These are phyloP conservation scores for Phytophthora sp. DNA, from an alignment of 352 stramenopile genomes.

Conservation along the genomic window DNA sequence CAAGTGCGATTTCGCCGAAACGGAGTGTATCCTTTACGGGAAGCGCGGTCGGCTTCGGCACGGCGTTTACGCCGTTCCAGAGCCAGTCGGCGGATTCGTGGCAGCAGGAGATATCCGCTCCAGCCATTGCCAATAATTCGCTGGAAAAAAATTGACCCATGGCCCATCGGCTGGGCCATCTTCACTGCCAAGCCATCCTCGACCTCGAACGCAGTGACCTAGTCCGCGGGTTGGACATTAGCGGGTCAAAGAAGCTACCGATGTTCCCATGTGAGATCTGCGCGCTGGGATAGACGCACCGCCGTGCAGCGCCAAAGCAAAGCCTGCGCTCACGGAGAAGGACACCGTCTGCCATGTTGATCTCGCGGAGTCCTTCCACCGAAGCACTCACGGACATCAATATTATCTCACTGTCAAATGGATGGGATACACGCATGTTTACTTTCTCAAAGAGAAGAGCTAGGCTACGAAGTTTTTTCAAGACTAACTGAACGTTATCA, in stretches of 20 bases:
- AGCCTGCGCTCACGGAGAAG: slow-evolving; percentile 5
- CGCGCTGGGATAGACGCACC: not conserved
- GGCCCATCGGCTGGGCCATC: not conserved
- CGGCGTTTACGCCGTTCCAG: not conserved
- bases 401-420: slow-evolving; percentile 7
- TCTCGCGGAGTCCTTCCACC: slow-evolving; percentile 1
- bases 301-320: not conserved
- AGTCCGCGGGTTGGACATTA: not conserved
- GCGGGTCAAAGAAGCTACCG: not conserved
- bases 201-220: not conserved
- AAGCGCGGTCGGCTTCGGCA: not conserved
- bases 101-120: not conserved
- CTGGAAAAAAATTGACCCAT: slow-evolving; percentile 14
- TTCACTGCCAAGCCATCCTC: slow-evolving; percentile 1
- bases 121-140: not conserved
- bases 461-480: not conserved
- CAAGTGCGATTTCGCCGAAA: slow-evolving; percentile 2
- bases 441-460: slow-evolving; percentile 13
- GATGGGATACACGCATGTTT: slow-evolving; percentile 7
- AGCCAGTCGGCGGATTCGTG: not conserved
- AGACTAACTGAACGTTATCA: not conserved
- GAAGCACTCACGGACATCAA: slow-evolving; percentile 5
- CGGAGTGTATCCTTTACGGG: not conserved
- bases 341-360: slow-evolving; percentile 11
- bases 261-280: not conserved